These are phyloP conservation scores for Clitopilus hobsonii DNA, from an alignment of 768 basidiomycete species.

Conservation along the genomic window DNA sequence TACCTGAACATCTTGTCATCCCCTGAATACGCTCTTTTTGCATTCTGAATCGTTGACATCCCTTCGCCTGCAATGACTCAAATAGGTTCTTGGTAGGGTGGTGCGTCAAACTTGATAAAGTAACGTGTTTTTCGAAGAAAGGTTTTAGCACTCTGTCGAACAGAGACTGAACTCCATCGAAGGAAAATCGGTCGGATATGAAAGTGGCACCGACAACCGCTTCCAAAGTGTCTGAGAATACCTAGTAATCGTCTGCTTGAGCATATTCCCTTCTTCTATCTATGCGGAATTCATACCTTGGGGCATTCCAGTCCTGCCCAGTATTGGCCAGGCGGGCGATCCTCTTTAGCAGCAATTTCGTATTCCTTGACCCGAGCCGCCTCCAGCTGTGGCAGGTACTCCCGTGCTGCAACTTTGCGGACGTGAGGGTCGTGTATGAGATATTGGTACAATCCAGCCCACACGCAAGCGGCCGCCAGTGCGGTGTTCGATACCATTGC, in stretches of 20 bases:
- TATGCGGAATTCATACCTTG: too few species aligned
- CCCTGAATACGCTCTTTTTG: constrained; percentile 42
- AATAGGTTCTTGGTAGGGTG: constrained; percentile 76
- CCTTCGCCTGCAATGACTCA: constrained; percentile 67
- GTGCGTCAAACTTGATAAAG: constrained; percentile 64
- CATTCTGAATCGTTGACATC: constrained; percentile 64
- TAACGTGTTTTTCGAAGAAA: constrained; percentile 75
- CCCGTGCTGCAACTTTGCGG: constrained; percentile 43
- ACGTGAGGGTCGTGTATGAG: constrained; percentile 54
- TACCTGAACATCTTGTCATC: constrained; percentile 49
- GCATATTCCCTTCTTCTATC: too few species aligned
- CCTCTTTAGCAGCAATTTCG: constrained; percentile 39
- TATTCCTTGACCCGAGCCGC: constrained; percentile 45
- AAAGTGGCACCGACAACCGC: constrained; percentile 76
- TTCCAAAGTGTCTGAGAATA: constrained; percentile 76
- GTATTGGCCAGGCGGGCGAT: constrained; percentile 58
- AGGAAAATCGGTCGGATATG: constrained; percentile 68
- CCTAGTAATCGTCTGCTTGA: constrained; percentile 45
- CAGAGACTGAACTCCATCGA: constrained; percentile 54
- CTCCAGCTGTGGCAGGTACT: constrained; percentile 48
- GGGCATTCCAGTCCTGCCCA: constrained; percentile 77
- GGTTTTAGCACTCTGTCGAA: constrained; percentile 69
- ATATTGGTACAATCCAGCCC: constrained; percentile 58
- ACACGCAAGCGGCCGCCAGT: constrained; percentile 72
- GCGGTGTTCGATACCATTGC: constrained; percentile 85